Evolutionary conservation across 345 rosid genomes (phyloP), one percentile per base, ranked within the genome.

Genomic region (Trapa bicornis): DNA sequence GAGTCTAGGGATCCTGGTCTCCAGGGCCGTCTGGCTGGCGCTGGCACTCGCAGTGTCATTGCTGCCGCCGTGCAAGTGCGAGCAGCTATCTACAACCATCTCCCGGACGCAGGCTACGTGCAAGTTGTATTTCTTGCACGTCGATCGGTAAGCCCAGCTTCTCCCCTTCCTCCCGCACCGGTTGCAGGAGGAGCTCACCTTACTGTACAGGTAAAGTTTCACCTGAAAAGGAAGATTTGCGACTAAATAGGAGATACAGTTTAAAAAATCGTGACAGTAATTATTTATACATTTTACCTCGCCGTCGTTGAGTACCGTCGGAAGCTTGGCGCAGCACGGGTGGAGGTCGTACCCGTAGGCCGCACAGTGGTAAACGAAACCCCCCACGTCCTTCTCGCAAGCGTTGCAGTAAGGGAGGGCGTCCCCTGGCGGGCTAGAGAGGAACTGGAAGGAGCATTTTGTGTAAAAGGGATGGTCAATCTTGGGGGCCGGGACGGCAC

Each of bases 71-170:
- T 89, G 87, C 16, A 89, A 35, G 47, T 82, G 89, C 14, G 79
- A 78, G 97, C 97, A 90, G 69, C 75, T 91, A 81, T 91, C 99
- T 71, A 82, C 84, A 33, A 91, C 62, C 97, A 94, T 88, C 71
- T 91, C 99, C 77, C 82, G 82, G 37, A 86, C 99, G 42, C 97
- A 94, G 0, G 96, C 96, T 65, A 94, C 97, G 43, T 94, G 99
- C 65, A 94, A 68, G 50, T 89, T 91, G 71, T 94, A 94, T 36
- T 83, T 88, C 78, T 87, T 91, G 83, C 99, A 91, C 3, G 80
- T 66, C 0, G 99, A 90, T 80, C 94, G 76, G 64, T 94, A 94
- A 67, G 89, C 85, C 99, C 99, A 94, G 61, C 99, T 87, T 77
- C 92, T 80, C 17, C 97, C 99, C 79, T 87, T 91, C 14, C 82